Evolutionary conservation across 495 filamentous ascomycete genomes (phyloP).

Genomic region (Letharia columbiana): DNA sequence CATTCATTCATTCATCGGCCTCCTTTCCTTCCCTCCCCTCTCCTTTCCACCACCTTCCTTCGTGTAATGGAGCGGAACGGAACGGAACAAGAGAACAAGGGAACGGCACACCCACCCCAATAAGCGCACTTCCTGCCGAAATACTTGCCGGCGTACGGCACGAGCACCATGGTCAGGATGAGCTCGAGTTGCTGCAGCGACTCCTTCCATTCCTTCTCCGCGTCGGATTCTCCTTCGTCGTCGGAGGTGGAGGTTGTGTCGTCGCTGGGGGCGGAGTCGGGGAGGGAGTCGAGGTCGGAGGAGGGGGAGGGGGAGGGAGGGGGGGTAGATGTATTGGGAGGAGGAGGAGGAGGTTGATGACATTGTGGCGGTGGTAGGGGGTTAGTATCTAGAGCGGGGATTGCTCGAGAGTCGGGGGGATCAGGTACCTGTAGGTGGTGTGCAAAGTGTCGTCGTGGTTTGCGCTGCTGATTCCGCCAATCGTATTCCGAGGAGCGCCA

Average conservation of each 20-base stretch:
- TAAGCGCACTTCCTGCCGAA: slow-evolving; percentile 90
- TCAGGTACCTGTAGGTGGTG: no score
- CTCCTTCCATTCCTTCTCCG: slow-evolving; percentile 88
- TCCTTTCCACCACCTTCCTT: background rate
- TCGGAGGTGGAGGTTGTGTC: slow-evolving; percentile 46
- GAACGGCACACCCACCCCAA: slow-evolving; percentile 59
- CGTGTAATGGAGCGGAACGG: background rate
- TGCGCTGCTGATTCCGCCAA: no score
- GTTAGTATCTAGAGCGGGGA: background rate
- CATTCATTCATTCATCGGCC: background rate
- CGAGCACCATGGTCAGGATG: slow-evolving; percentile 82
- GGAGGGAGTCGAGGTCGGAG: slow-evolving; percentile 36
- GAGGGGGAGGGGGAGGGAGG: slow-evolving; percentile 40
- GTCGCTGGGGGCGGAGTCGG: slow-evolving; percentile 45
- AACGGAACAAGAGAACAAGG: background rate
- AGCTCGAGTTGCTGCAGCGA: slow-evolving; percentile 89
- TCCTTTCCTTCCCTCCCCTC: background rate
- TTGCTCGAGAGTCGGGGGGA: no score
- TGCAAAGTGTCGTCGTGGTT: no score
- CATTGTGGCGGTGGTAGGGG: background rate
- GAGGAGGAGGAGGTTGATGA: slow-evolving; percentile 15
- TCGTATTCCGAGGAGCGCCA: background rate
- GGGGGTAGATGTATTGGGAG: slow-evolving; percentile 31
- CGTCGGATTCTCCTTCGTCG: slow-evolving; percentile 55
- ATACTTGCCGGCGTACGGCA: slow-evolving; percentile 90